Base-by-base conservation (phyloP, 176 grass and related monocot genomes). In the Carex littledalei region DNA sequence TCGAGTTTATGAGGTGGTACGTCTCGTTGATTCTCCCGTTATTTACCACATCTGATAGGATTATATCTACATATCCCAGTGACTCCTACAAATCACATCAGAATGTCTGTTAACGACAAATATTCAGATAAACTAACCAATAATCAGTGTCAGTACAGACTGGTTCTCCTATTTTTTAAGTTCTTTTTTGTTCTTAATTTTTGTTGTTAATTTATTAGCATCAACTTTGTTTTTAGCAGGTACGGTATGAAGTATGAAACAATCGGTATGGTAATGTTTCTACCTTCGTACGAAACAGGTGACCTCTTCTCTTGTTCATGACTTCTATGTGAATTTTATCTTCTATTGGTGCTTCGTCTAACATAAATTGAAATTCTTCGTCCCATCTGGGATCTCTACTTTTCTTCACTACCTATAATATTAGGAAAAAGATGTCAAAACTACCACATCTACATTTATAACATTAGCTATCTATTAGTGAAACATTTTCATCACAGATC, bases 1-100 rank as follows among this genome's bases (percentile, higher is more conserved):
- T 89, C 16, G 95, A 98, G 88, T 98, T 95, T 84, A 98, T 95
- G 14, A 98, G 86, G 69, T 95, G 88, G 77, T 98, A 98, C 20
- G 83, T 92, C 32, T 98, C 82, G 32, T 95, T 95, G 71, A 98
- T 98, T 41, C 93, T 90, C 8, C 89, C 86, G 1, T 98, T 95
- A 86, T 93, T 82, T n/a, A 98, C 86, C 11, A 98, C 95, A 67
- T 98, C 96, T 76, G 72, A 70, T 80, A 95, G 84, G 59, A 88
- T 98, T 61, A 98, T 90, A 32, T 92, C 89, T 17, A 94, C 88
- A 26, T 91, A 84, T 8, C 95, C 95, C 78, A 98, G 71, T 15
- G 89, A 91, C 73, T 98, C 95, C 95, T 98, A 76, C 35, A 90
- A 63, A 86, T 81, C 3, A 34, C 4, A 65, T 49, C 31, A 84